Base-by-base conservation (phyloP, 371 early-diverging fungal species). In the Conidiobolus incongruus region DNA sequence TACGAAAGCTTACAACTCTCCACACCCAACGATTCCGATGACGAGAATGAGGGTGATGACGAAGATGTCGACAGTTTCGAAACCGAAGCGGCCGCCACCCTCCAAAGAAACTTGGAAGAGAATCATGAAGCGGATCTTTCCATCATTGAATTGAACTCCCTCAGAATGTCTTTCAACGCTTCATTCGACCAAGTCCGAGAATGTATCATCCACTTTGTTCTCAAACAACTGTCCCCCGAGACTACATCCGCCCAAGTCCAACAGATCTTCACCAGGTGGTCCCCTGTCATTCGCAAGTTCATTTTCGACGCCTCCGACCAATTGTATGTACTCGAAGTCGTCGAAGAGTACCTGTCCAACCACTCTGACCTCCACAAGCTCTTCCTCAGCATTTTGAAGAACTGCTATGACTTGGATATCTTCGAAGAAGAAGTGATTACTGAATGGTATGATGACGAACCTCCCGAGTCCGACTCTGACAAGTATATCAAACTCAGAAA, bases 151-250 rank as follows among this genome's bases (percentile, higher is more conserved):
- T 65, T 93, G 23, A 90, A 86, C 42, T 76, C 87, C 6, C 59
- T 86, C 46, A 81, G 90, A 48, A 79, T 92, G 80, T 77, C 90
- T 4, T 73, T 71, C 50, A 79, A 92, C 53, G 75, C 81, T 20
- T 72, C 70, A 10, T 87, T 82, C 48, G 63, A 68, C 17, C 77
- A 82, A 54, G 66, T 91, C 48, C 66, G 91, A 19, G 66, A 65
- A 28, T 66, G 70, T 1, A 66, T 85, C 20, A 65, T 83, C 21
- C 82, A 79, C 8, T 56, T 60, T 5, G 54, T 78, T 17, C 47
- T 79, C 36, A 54, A 56, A n/a, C 63, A 68, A 23, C 61, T 83
- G 44, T 70, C 71, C 37, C 44, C 53, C 4, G 11, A 13, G 6
- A 16, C 37, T 3, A 13, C 36, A n/a, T n/a, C 23, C 22, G 37